Base-by-base conservation (phyloP, 495 filamentous ascomycete genomes). In the Pyrenula massariospora region DNA sequence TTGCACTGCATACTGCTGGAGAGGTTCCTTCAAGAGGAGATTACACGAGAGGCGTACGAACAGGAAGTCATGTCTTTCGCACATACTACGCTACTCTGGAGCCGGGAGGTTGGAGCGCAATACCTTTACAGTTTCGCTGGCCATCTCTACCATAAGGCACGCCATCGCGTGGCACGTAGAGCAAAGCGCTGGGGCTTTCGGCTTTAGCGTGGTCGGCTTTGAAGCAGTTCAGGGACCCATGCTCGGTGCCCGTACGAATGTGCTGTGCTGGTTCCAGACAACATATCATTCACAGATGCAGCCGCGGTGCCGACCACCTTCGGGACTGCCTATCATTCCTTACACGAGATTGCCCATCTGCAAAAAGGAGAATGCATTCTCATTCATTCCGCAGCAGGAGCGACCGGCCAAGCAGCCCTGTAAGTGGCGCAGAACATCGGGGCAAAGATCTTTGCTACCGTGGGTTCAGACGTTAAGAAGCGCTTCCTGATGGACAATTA, bases 361-460 rank as follows among this genome's bases (percentile, higher is more conserved):
- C 15, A 25, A 1, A 66, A 74, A 10, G 77, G 68, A 23, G 77
- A 85, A 57, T 73, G 63, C 0, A 73, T 85, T 0, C 69, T 87
- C 21, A 81, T 87, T 53, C 79, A 85, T 56, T 70, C 71, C 0
- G 84, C 76, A 12, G 69, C 81, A 2, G 79, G 81, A 20, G 77
- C 72, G 2, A 71, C 84, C 1, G 84, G 83, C 2, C 82, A 85
- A 62, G 82, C 81, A 15, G 76, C 83, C 8, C 80, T 86, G 54
- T 64, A 66, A 24, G 50, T 87, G 0, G 77, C 80, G 0, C 74
- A 82, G 48, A 69, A 72, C 60, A 58, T 78, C 15, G 78, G 79
- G 0, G 80, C 80, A 2, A 75, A 82, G 56, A 70, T 87, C 21
- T 85, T 76, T 62, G 77, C 70, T 11, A 48, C 42, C 11, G 42